Evolutionary conservation across 2,329 filamentous ascomycete genomes (phyloP).

Genomic region (Pyricularia sp.): DNA sequence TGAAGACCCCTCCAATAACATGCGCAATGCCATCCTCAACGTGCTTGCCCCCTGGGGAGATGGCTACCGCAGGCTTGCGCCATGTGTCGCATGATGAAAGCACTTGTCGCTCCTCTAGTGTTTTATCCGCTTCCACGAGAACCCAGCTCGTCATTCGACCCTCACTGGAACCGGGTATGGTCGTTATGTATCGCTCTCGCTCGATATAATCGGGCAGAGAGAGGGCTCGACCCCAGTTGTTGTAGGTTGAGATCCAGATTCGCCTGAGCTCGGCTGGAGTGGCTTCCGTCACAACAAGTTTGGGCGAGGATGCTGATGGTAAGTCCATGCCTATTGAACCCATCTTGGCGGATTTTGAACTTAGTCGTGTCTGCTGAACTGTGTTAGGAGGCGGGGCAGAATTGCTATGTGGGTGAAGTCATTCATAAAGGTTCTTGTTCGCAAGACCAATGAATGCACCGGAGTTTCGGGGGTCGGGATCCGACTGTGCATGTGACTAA

Average conservation of each 20-base stretch:
- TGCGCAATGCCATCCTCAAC: conserved; percentile 51
- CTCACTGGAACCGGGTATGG: conserved; percentile 46
- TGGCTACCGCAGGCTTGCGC: conserved; percentile 46
- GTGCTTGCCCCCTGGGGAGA: conserved; percentile 15
- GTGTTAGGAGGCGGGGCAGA: background rate
- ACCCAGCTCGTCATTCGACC: conserved; percentile 57
- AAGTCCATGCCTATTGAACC: conserved; percentile 20
- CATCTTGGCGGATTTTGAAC: conserved; percentile 15
- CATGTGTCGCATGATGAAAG: conserved; percentile 57
- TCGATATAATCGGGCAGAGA: conserved; percentile 44
- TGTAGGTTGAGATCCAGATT: conserved; percentile 47
- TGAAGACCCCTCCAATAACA: conserved; percentile 76
- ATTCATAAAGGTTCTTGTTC: background rate
- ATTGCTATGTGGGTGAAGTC: background rate
- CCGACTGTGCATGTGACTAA: background rate
- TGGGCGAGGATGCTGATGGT: conserved; percentile 22
- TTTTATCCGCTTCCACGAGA: conserved; percentile 36
- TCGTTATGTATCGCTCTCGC: conserved; percentile 48
- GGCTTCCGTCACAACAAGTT: conserved; percentile 43
- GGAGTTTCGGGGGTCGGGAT: background rate
- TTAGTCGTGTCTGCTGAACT: background rate
- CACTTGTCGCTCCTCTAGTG: conserved; percentile 37
- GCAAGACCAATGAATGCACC: background rate
- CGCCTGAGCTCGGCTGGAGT: conserved; percentile 42
- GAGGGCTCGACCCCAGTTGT: conserved; percentile 51